Conservation (phyloP, 345 rosid genomes). For the Pugionium dolabratum region DNA sequence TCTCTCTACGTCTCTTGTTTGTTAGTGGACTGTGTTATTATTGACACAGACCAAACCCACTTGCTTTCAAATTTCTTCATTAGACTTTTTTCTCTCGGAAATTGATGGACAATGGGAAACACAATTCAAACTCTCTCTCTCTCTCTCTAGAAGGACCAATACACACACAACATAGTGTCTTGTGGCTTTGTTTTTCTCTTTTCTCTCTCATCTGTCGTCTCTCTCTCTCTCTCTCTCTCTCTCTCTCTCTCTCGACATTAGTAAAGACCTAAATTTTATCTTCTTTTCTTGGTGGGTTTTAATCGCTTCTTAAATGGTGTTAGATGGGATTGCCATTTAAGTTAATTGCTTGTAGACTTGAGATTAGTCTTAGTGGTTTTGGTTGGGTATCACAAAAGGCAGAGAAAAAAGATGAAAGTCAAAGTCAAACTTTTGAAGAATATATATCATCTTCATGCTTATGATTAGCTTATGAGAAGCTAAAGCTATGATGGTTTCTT, state of each 20-base stretch:
- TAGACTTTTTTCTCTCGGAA: conserved; percentile 14
- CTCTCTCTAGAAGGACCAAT: not conserved
- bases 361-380: conserved; percentile 31
- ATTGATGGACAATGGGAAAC: conserved; percentile 43
- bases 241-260: conserved; percentile 4
- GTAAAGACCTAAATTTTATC: not conserved
- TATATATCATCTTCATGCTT: conserved; percentile 24
- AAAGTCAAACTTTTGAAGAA: conserved; percentile 37
- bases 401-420: conserved; percentile 3
- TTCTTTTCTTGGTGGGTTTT: too few relatives aligned
- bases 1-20: conserved; percentile 21
- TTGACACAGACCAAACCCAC: conserved; percentile 39
- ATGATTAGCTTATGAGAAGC: conserved; percentile 32
- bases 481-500: conserved; percentile 36
- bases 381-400: conserved; percentile 30
- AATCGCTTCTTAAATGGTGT: conserved; percentile 6
- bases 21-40: conserved; percentile 43
- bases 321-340: conserved; percentile 5
- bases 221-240: too few relatives aligned
- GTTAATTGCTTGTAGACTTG: conserved; percentile 31
- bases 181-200: too few relatives aligned
- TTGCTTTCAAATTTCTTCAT: not conserved
- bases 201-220: not conserved
- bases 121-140: conserved; percentile 9
- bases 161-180: not conserved